Base-by-base conservation (phyloP, 2,329 filamentous ascomycete species). In the Pyrenochaeta sp. region DNA sequence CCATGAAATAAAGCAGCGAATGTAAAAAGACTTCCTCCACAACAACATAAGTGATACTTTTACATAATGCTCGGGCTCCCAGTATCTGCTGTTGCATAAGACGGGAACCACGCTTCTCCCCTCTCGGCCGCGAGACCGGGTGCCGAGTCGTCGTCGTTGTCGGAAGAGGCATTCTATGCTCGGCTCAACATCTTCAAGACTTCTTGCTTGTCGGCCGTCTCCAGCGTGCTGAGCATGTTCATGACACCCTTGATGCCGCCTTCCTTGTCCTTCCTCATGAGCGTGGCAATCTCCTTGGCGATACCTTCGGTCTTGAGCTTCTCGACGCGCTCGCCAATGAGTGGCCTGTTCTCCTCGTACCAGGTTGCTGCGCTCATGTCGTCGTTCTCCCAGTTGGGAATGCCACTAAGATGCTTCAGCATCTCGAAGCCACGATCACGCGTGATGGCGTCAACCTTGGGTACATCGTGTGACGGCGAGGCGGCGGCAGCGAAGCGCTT, bases 301-400 rank as follows among this genome's bases (percentile, higher is more conserved):
- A 88, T 80, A 28, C 84, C 81, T 48, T 96, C 89, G 4, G 82
- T 81, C 82, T 90, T 94, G 65, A 97, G 79, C 9, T 79, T 75
- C 71, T 96, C 91, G 19, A 97, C 84, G 83, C 94, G 96, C 52
- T 87, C 83, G 52, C 88, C 82, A 36, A 99, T 85, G 27, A 78
- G 76, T 79, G 93, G 90, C 68, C 90, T 82, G 77, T 97, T 94
- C 76, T 93, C 87, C 80, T 99, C 94, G 70, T 96, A 97, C 94
- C 94, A 99, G 61, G 87, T 82, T 3, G 92, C 90, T 19, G 96
- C 94, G 57, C 85, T 86, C 60, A 84, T 84, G 71, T 99, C 94
- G 52, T 90, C 85, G 46, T 80, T 81, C 41, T 88, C 83, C 72
- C 96, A 96, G 58, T 89, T 82, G 29, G 84, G 75, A 45, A 96